Evolutionary conservation across 2,329 filamentous ascomycete genomes (phyloP), one percentile per base, ranked within the genome.

Genomic region (Trichoderma oligosporum): DNA sequence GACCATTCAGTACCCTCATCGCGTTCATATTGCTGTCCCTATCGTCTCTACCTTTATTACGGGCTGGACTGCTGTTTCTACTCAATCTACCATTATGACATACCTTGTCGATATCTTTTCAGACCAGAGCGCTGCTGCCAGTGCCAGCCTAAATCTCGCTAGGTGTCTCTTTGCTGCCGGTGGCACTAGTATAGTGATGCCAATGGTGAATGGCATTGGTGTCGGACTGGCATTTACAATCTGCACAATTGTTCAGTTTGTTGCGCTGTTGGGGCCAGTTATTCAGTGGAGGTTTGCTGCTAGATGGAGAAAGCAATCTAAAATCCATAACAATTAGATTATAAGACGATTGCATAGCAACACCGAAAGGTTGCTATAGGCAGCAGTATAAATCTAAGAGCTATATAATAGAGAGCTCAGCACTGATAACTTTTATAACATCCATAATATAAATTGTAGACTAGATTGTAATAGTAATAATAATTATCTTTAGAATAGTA

Each of bases 61-160:
- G 18, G 79, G 79, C 2, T 66, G 77, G 7, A 73, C 75, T 5
- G 73, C 81, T 47, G 80, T 81, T 2, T 80, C 80, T 0, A 78
- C 78, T 27, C 82, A 78, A 65, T 83, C 82, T 54, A 72, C 77
- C 3, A 70, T 76, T 29, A 82, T 74, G 54, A 75, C 78, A 0
- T 67, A 86, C 41, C 71, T 85, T 2, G 74, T 84, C 4, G 83
- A 86, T 61, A 72, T 85, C 8, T 77, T 82, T 58, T 80, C 80
- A 0, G 71, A 72, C 0, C 74, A 72, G n/a, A 77, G 81, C 0
- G 80, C 78, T 0, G 78, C 79, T 0, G 82, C 81, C 0, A 80
- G 79, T 1, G 82, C 82, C 0, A 76, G 80, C 0, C 81, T 80
- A 58, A 85, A 85, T 57, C 63, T 86, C 9, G 74, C 78, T 0